Evolutionary conservation across 371 early-diverging fungal species (phyloP).

Genomic region (Entomophthora muscae): DNA sequence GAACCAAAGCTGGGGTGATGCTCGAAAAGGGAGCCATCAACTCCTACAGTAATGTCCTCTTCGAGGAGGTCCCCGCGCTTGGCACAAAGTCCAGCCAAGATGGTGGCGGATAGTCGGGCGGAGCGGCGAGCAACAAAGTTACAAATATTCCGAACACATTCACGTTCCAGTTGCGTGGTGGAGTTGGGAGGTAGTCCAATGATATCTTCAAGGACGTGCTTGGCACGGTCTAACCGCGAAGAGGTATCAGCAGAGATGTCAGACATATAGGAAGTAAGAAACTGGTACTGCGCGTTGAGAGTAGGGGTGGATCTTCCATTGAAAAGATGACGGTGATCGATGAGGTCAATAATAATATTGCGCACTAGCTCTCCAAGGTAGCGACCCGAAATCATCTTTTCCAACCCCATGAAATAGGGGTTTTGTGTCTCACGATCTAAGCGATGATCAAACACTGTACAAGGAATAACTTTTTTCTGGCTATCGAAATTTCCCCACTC

Average conservation of each 20-base stretch:
- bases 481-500: constrained; percentile 85
- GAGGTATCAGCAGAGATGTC: constrained; percentile 71
- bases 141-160: constrained; percentile 63
- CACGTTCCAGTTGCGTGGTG: constrained; percentile 57
- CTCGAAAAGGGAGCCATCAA: constrained; percentile 88
- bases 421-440: constrained; percentile 69
- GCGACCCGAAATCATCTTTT: constrained; percentile 91
- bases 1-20: constrained; percentile 78
- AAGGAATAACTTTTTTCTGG: constrained; percentile 50
- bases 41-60: constrained; percentile 58
- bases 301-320: constrained; percentile 38
- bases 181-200: constrained; percentile 35
- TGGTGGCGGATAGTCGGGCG: constrained; percentile 68
- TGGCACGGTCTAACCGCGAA: constrained; percentile 35
- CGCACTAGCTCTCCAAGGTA: constrained; percentile 88
- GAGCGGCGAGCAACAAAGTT: constrained; percentile 76
- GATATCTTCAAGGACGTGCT: constrained; percentile 57
- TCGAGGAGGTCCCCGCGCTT: constrained; percentile 33
- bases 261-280: constrained; percentile 85
- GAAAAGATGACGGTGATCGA: constrained; percentile 64
- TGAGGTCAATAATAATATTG: constrained; percentile 55
- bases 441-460: constrained; percentile 67
- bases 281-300: constrained; percentile 50
- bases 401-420: constrained; percentile 64
- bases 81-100: constrained; percentile 63